Evolutionary conservation across 2,329 filamentous ascomycete genomes (phyloP).

Genomic region (Nannizzia gypsea): DNA sequence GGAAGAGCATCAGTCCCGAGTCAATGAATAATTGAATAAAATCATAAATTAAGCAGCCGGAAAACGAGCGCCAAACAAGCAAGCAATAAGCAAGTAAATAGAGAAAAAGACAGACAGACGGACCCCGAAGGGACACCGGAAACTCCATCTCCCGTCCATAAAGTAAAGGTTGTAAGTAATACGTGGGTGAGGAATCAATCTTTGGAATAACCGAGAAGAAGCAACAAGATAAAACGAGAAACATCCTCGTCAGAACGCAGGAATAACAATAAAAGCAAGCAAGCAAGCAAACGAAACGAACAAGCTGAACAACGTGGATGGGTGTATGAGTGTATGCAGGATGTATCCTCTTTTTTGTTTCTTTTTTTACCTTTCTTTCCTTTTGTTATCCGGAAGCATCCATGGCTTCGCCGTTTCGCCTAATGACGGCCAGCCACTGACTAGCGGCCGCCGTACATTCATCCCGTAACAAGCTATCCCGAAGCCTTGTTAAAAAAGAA

Average conservation of each 20-base stretch:
- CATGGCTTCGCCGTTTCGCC: background rate
- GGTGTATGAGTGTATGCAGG: no score
- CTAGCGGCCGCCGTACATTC: background rate
- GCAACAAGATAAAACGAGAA: background rate
- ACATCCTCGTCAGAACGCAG: background rate
- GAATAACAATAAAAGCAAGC: background rate
- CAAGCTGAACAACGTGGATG: background rate
- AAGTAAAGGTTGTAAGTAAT: background rate
- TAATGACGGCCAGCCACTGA: background rate
- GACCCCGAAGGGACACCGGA: background rate
- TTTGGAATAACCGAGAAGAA: background rate
- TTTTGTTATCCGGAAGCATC: background rate
- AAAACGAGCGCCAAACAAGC: background rate
- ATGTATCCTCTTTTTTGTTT: background rate
- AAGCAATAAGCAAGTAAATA: background rate
- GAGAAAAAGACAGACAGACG: no score
- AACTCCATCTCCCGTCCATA: slow-evolving; percentile 3
- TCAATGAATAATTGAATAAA: background rate
- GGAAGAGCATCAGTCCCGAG: background rate
- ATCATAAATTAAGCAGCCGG: background rate
- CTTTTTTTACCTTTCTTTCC: background rate
- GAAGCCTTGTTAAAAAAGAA: background rate
- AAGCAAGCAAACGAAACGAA: background rate
- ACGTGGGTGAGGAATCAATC: background rate
- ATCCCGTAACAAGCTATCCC: background rate